Evolutionary conservation across 2,329 filamentous ascomycete genomes (phyloP), one percentile per base, ranked within the genome.

Genomic region (Fusarium longipes): DNA sequence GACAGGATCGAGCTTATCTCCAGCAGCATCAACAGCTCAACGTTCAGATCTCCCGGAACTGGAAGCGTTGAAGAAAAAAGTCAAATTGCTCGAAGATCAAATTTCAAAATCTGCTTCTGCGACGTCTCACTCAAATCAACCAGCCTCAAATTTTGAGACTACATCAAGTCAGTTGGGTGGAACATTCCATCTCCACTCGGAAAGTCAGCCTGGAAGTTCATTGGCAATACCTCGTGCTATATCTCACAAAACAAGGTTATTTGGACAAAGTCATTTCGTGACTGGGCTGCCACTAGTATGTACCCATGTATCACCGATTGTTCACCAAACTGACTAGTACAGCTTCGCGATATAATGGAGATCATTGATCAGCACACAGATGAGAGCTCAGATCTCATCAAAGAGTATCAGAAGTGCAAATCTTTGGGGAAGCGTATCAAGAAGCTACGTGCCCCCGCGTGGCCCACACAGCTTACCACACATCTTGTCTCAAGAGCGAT

Each of bases 221-320:
- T 71, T 76, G 4, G 69, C 71, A 0, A 77, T 82, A 1, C 76
- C 75, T 3, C 81, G 81, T 9, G 80, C 80, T n/a, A 75, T 86
- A 10, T 78, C 81, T 20, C 84, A 87, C 63, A 89, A 89, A 69
- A 83, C 82, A 0, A 80, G 86, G 0, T 71, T 88, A 1, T 86
- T 87, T 68, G 87, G 86, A 1, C 82, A 82, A 68, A 87, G 84
- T 29, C 84, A 87, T 68, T 88, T 84, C 82, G 80, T 86, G n/a
- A 85, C 83, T 59, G 79, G 78, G 3, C 73, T 84, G 12, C 68
- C 77, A 0, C 64, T 85, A 42, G 84, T 87, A 69, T 72, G 80
- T 61, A 11, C 1, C 8, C 11, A 6, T 11, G 0, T 3, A 2
- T 15, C 0, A 47, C 3, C 8, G 1, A 12, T n/a, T 2, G 3